Evolutionary conservation across 2,329 filamentous ascomycete species (phyloP).

Genomic region (Coniella lustricola): DNA sequence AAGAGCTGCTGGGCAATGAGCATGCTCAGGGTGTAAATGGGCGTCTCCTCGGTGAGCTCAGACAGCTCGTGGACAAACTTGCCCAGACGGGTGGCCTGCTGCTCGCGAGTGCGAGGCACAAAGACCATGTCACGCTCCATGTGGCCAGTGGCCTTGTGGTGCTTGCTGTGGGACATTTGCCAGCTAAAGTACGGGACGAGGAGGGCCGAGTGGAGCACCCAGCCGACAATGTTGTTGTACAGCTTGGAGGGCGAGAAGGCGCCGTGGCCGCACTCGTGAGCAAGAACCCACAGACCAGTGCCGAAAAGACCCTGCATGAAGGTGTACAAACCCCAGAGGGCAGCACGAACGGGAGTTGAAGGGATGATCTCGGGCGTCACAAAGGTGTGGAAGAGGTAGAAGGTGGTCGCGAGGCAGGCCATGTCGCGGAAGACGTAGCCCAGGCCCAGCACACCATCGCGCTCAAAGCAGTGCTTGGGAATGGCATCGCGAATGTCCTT

Average conservation of each 20-base stretch:
- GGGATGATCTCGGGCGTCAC: conserved; percentile 80
- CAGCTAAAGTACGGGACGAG: conserved; percentile 98
- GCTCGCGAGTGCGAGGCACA: conserved; percentile 81
- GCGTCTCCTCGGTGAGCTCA: conserved; percentile 92
- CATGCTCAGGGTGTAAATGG: conserved; percentile 68
- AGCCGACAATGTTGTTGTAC: conserved; percentile 87
- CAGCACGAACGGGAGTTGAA: conserved; percentile 57
- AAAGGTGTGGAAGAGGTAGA: conserved; percentile 83
- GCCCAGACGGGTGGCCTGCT: conserved; percentile 70
- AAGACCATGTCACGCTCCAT: conserved; percentile 99
- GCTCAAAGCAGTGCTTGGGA: conserved; percentile 93
- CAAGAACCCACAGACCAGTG: conserved; percentile 92
- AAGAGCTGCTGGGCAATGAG: conserved; percentile 79
- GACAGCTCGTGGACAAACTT: conserved; percentile 70
- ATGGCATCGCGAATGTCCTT: conserved; percentile 97
- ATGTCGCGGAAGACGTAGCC: conserved; percentile 81
- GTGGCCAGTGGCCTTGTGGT: conserved; percentile 98
- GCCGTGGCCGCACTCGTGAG: conserved; percentile 96
- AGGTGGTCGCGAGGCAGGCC: conserved; percentile 63
- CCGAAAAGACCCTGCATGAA: conserved; percentile 86
- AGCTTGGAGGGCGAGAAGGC: conserved; percentile 89
- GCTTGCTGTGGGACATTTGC: conserved; percentile 98
- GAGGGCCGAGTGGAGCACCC: conserved; percentile 80
- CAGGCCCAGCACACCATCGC: conserved; percentile 69
- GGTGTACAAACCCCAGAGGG: conserved; percentile 59